A percentile compares a stretch with the other conserved stretches of the same genome.
These are phyloP conservation scores for Phytophthora chlamydospora DNA, from an alignment of 352 stramenopile species.

Conservation along the genomic window DNA sequence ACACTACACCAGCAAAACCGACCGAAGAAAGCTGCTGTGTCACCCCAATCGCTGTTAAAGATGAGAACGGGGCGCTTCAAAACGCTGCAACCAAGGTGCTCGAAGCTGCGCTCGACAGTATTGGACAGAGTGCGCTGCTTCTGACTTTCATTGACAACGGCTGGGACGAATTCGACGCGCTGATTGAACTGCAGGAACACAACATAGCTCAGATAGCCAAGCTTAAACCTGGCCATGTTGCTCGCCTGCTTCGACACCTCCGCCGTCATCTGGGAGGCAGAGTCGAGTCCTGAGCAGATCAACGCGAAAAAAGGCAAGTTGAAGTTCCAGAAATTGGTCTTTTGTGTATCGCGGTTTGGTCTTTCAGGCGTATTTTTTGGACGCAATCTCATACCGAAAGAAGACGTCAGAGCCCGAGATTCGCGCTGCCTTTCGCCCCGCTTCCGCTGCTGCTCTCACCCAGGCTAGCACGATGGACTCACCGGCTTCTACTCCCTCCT, in stretches of 20 bases:
- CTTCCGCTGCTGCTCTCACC: neutral
- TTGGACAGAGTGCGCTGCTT: conserved; percentile 23
- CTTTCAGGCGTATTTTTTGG: conserved; percentile 6
- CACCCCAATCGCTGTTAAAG: neutral
- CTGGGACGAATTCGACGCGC: conserved; percentile 34
- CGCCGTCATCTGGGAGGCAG: neutral
- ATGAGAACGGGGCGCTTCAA: neutral
- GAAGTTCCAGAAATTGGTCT: conserved; percentile 22
- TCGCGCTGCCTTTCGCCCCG: neutral
- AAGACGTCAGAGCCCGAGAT: conserved; percentile 7
- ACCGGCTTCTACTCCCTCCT: conserved; percentile 19
- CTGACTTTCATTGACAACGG: conserved; percentile 15
- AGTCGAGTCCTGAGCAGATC: neutral
- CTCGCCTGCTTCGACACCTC: conserved; percentile 12
- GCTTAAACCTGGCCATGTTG: conserved; percentile 19
- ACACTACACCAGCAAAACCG: neutral
- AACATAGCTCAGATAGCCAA: conserved; percentile 9
- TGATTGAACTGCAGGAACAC: conserved; percentile 25
- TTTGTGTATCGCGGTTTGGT: conserved; percentile 6
- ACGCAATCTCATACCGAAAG: conserved; percentile 15
- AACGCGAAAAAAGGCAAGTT: conserved; percentile 8
- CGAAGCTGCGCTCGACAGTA: conserved; percentile 13
- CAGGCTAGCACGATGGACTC: conserved; percentile 26
- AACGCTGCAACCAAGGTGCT: neutral
- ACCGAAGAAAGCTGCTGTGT: neutral